Evolutionary conservation across 306 rosid genomes (phyloP).

Genomic region (Prosopis cineraria): DNA sequence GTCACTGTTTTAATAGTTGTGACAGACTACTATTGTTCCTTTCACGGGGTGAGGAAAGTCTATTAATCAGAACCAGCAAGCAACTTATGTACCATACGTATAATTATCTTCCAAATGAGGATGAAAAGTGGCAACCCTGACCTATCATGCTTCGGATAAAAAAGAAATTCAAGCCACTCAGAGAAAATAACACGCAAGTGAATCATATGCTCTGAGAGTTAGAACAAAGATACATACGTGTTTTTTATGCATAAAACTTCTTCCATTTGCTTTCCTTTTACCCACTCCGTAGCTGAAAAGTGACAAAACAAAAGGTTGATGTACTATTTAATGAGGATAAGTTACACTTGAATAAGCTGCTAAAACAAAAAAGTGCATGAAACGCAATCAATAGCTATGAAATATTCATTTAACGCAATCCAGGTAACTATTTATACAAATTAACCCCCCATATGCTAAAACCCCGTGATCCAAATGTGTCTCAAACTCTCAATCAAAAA

Average conservation of each 20-base stretch:
- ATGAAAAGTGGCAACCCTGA: neutral
- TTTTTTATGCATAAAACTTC: constrained; percentile 76
- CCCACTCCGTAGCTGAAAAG: constrained; percentile 88
- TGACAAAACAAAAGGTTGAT: constrained; percentile 19
- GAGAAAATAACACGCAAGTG: neutral
- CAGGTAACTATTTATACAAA: neutral
- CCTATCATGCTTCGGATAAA: neutral
- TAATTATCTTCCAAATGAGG: neutral
- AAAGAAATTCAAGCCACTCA: neutral
- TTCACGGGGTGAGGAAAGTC: neutral
- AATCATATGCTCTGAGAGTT: neutral
- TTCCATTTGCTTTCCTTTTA: constrained; percentile 85
- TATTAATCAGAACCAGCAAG: neutral
- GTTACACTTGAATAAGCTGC: neutral
- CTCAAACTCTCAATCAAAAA: neutral
- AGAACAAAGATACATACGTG: constrained; percentile 52
- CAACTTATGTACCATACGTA: neutral
- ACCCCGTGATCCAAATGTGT: neutral
- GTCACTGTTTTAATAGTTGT: neutral
- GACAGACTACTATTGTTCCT: neutral
- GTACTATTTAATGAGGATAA: neutral
- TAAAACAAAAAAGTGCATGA: neutral
- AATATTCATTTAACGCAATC: neutral
- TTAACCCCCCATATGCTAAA: neutral
- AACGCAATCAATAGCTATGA: neutral